Evolutionary conservation across 768 basidiomycete genomes (phyloP).

Genomic region (Agrocybe chaxingu): DNA sequence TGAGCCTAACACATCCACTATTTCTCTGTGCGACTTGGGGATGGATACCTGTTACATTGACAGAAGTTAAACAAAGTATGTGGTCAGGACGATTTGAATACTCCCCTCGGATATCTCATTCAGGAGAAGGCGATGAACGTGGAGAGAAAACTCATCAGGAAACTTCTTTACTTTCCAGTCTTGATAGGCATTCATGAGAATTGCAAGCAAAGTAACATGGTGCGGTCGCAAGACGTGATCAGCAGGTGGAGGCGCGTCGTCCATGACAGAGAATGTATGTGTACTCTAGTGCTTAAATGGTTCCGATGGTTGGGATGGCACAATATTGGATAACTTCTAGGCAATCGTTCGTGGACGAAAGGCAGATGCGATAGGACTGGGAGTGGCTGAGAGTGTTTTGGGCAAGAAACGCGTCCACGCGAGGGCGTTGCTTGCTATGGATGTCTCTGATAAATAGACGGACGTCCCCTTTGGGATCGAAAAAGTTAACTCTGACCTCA

Average conservation of each 20-base stretch:
- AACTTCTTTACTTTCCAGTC: slow-evolving; percentile 52
- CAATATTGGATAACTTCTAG: not conserved
- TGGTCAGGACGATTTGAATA: slow-evolving; percentile 13
- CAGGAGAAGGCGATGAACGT: slow-evolving; percentile 64
- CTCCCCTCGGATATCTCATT: slow-evolving; percentile 68
- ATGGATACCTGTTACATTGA: slow-evolving; percentile 48
- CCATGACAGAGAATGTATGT: slow-evolving; percentile 24
- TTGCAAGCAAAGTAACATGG: slow-evolving; percentile 65
- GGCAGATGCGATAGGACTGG: not conserved
- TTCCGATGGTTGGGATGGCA: not conserved
- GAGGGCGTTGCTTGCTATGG: slow-evolving; percentile 7
- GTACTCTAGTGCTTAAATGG: too few species aligned
- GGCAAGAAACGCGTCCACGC: not conserved
- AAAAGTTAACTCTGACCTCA: slow-evolving; percentile 6
- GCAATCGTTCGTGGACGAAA: not conserved
- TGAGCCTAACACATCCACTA: slow-evolving; percentile 40
- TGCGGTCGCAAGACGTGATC: slow-evolving; percentile 74
- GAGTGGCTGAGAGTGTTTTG: not conserved
- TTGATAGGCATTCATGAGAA: slow-evolving; percentile 62
- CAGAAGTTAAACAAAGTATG: not conserved
- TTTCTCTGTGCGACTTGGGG: slow-evolving; percentile 52
- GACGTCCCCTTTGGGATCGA: slow-evolving; percentile 11
- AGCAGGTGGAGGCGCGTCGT: slow-evolving; percentile 54
- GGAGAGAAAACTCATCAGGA: slow-evolving; percentile 55
- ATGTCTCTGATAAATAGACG: not conserved